A percentile compares a stretch with the other conserved stretches of the same genome.
Conservation (phyloP, 306 rosid genomes). For the Pyrus betulifolia region DNA sequence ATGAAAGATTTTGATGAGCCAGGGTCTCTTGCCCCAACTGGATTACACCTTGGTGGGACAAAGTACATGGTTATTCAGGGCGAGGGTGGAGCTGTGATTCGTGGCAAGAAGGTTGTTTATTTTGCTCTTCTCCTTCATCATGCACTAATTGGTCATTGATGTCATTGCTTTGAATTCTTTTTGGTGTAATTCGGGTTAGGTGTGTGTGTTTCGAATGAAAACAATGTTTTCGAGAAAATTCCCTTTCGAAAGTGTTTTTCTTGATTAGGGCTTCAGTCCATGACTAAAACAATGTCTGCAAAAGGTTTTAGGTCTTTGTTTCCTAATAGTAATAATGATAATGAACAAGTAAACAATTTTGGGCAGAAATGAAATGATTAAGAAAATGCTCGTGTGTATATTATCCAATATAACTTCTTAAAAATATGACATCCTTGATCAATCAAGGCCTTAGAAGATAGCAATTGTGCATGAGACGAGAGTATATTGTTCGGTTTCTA, state of each 20-base stretch:
- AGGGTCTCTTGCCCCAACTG: slow-evolving; percentile 79
- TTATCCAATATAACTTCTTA: not conserved
- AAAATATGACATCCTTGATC: not conserved
- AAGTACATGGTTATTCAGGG: slow-evolving; percentile 90
- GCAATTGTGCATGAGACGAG: not conserved
- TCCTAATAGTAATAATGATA: too few relatives aligned
- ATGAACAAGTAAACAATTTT: too few relatives aligned
- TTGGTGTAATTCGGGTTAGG: too few relatives aligned
- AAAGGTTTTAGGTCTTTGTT: not conserved
- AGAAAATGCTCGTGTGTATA: not conserved
- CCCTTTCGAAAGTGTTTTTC: not conserved
- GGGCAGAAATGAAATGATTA: not conserved
- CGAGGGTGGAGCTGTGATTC: slow-evolving; percentile 62
- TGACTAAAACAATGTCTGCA: not conserved
- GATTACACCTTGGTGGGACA: slow-evolving; percentile 60
- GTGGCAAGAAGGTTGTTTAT: slow-evolving; percentile 72
- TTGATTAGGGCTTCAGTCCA: not conserved
- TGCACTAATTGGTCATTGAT: too few relatives aligned
- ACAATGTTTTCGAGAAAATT: not conserved
- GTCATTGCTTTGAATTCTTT: not conserved
- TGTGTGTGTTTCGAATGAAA: not conserved
- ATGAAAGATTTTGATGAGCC: slow-evolving; percentile 56
- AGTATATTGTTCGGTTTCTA: not conserved
- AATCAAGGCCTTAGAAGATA: not conserved
- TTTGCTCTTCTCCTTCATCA: not conserved